Conservation (phyloP, 305 asterid genomes). For the Lippia alba region DNA sequence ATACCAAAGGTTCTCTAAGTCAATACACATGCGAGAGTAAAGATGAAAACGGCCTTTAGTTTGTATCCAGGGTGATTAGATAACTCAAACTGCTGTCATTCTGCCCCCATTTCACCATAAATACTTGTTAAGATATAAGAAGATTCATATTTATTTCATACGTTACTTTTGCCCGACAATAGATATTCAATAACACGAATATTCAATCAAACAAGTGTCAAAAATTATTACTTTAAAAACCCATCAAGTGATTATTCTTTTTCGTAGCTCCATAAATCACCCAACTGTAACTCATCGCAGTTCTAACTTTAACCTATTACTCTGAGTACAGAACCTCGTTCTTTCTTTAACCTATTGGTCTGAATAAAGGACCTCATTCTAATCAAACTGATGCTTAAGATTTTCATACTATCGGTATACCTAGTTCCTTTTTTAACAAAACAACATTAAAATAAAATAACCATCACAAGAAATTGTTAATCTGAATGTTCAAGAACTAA, state of each 20-base stretch:
- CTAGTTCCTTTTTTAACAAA: background rate
- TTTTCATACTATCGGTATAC: slow-evolving; percentile 9
- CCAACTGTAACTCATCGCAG: slow-evolving; percentile 5
- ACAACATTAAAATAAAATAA: background rate
- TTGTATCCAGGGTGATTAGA: slow-evolving; percentile 9
- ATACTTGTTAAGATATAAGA: background rate
- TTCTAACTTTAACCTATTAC: slow-evolving; percentile 6
- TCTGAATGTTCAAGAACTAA: slow-evolving; percentile 15
- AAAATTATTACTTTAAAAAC: background rate
- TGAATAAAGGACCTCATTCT: background rate
- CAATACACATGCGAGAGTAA: slow-evolving; percentile 4
- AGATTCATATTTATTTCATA: background rate
- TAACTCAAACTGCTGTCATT: background rate
- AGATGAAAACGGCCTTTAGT: slow-evolving; percentile 8
- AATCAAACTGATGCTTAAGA: slow-evolving; percentile 2
- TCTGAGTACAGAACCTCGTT: background rate
- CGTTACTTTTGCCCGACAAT: background rate
- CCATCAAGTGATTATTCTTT: background rate
- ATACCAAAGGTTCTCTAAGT: background rate
- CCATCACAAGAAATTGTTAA: slow-evolving; percentile 3
- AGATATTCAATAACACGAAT: slow-evolving; percentile 1
- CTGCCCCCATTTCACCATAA: background rate
- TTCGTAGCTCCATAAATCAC: slow-evolving; percentile 12
- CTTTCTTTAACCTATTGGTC: background rate
- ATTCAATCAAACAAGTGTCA: slow-evolving; percentile 13